A percentile compares a stretch with the other conserved stretches of the same genome.
Conservation (phyloP, 179 eudicot genomes). For the Patellifolia procumbens region DNA sequence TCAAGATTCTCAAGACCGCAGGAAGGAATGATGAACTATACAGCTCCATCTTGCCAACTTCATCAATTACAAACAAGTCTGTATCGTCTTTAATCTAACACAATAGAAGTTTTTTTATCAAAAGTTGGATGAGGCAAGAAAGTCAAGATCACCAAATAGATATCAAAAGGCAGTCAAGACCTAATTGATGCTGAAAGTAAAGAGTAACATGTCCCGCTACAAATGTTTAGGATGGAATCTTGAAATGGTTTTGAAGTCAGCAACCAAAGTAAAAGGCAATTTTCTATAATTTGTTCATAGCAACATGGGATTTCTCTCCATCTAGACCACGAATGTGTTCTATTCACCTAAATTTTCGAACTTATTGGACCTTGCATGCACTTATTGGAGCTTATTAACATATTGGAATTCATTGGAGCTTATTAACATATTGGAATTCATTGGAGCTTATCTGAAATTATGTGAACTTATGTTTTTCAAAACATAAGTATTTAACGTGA, state of each 20-base stretch:
- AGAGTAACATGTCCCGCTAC: background rate
- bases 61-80: constrained; percentile 81
- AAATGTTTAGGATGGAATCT: background rate
- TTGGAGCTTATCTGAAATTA: no score
- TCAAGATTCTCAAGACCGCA: constrained; percentile 69
- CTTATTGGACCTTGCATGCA: no score
- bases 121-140: background rate
- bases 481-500: no score
- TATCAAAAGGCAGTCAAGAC: background rate
- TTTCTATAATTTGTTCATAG: background rate
- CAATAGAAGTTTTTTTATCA: background rate
- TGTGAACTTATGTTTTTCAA: no score
- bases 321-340: no score
- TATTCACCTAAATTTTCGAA: no score
- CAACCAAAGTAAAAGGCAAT: background rate
- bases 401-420: no score
- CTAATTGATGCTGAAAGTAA: background rate
- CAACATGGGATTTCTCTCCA: background rate
- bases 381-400: no score
- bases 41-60: constrained; percentile 95
- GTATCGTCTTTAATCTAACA: constrained; percentile 81
- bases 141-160: background rate
- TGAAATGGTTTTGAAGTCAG: background rate
- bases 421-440: no score
- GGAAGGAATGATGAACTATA: constrained; percentile 84